Base-by-base conservation (phyloP, 768 basidiomycete genomes). In the Leccinellum rugosiceps region DNA sequence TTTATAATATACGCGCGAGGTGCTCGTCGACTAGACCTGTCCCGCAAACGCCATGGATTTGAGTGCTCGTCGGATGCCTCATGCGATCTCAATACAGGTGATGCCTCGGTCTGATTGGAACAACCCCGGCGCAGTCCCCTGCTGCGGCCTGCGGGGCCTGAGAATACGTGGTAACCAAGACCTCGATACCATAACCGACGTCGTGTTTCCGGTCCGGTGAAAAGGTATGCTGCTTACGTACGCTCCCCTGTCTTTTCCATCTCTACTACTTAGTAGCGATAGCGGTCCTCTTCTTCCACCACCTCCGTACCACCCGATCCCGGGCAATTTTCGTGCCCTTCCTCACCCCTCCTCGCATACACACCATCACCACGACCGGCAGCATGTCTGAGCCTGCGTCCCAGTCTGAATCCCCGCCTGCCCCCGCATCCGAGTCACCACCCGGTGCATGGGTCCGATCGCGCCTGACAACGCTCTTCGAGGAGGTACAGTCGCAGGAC, bases 401-500 rank as follows among this genome's bases (percentile, higher is more conserved):
- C 19, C 57, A 50, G 35, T 41, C 43, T 14, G 43, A 44, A 45
- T 8, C 13, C 21, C 7, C 38, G 3, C 13, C 19, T 59, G 13
- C 23, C 26, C 14, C 26, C 26, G 6, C 26, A 26, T 6, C 26
- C 6, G 26, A n/a, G n/a, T n/a, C n/a, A n/a, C n/a, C n/a, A n/a
- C n/a, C n/a, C n/a, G n/a, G n/a, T n/a, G n/a, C 64, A 11, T 78
- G 75, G 77, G 45, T 67, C 38, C 67, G 71, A 51, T 59, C 63
- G 3, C 67, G 52, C 11, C 61, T 77, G 34, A 65, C 68, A 9
- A 53, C 57, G 4, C 58, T 76, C 11, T 76, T 72, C 55, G 62
- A 67, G 31, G 63, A 63, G 3, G 48, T 25, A 9, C 21, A 5
- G 11, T 56, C 67, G 51, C 51, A 60, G 5, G 53, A 55, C 0